Base-by-base conservation (phyloP, 805 yeast species). In the Suhomyces canberraensis region DNA sequence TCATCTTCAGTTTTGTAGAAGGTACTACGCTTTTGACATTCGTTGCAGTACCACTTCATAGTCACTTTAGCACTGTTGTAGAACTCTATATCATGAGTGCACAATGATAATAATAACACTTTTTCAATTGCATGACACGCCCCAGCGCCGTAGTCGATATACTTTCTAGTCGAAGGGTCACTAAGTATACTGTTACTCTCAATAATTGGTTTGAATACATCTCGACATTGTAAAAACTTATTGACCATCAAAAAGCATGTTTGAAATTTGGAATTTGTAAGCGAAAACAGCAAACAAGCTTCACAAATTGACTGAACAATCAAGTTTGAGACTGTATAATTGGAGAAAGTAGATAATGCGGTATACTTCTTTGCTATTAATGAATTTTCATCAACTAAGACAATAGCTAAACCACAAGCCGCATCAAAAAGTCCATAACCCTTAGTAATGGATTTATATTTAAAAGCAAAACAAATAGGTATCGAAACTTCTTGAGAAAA, bases 11-110 rank as follows among this genome's bases (percentile, higher is more conserved):
- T 11, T 15, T 26, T 25, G 21, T 20, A 25, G 16, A 30, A 29
- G n/a, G 14, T 25, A 9, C 20, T 22, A 8, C 27, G 16, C 14
- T 29, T 25, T 4, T 16, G 21, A 14, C 40, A 41, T 19, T 39
- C 40, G 16, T 26, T 36, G 33, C 46, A 40, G 25, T 42, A 45
- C 47, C 49, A 42, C 24, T 45, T 48, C 59, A 67, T 67, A 19
- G 66, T 58, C 8, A 48, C 48, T 35, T 61, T 67, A 19, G 69
- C 66, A 34, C 63, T 51, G 41, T 61, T 63, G 45, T 65, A 65
- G 42, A 67, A 66, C 36, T 68, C 71, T 25, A 65, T 56, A 40
- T 68, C 73, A 44, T 66, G 71, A 3, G 72, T 66, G 42, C 73
- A 68, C 16, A 68, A 48, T 3, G 69, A 60, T 24, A 68, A 48